Evolutionary conservation across 345 rosid species (phyloP), one percentile per base, ranked within the genome.

Genomic region (Odontarrhena argentea): DNA sequence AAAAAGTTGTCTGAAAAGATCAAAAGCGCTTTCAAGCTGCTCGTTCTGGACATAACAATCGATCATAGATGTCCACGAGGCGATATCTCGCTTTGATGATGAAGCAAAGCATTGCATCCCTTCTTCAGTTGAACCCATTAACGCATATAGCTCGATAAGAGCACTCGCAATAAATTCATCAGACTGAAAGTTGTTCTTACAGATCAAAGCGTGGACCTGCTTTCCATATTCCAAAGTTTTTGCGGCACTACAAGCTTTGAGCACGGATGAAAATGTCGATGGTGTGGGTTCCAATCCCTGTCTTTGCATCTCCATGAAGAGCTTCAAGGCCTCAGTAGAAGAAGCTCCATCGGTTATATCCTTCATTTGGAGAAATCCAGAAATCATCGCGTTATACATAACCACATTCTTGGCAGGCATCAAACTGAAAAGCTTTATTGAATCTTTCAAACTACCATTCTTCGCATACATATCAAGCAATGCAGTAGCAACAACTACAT

Each of bases 41-140:
- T 79, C 71, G 47, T 84, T 81, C 48, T 73, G 80, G 50, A 76
- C 77, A 75, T 77, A 41, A 2, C 82, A 76, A 55, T 74, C 74
- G 15, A 83, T 81, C 77, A 81, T 70, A 11, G 87, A 79, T 24
- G 85, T 81, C 87, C 85, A 81, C 4, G 77, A 79, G 52, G 81
- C 79, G 47, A 81, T 68, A 61, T 84, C 85, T 58, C 37, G 57
- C 55, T 61, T 79, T 15, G 79, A 48, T 62, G 78, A 81, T 38
- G 74, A 75, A 40, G 53, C 49, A 74, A 84, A 84, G 62, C 87
- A 79, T 68, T 66, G 79, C 70, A 77, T 47, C 37, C 80, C 70
- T 18, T 84, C 87, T 41, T 68, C 75, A 37, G 64, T 65, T 61
- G 79, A 81, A 22, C 85, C 82, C 69, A 73, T 49, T 11, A 70